Percentiles rank a stretch among this genome's conserved stretches.
Conservation (phyloP, 495 filamentous ascomycete genomes). For the Jackrogersella multiformis region DNA sequence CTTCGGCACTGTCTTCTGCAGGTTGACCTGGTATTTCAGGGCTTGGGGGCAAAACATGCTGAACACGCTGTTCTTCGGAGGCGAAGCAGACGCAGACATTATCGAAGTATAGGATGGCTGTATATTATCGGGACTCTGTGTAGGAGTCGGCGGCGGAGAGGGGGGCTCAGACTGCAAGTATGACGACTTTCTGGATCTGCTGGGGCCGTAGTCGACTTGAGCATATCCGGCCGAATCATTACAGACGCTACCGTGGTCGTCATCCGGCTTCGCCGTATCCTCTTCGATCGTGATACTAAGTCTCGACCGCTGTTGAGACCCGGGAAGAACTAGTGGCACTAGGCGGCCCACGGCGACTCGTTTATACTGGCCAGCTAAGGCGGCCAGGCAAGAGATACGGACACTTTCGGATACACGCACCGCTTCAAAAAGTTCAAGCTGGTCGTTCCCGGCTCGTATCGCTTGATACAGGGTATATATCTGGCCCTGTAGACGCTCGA, state of each 20-base stretch:
- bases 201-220: conserved; percentile 25
- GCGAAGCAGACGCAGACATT: conserved; percentile 21
- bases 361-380: conserved; percentile 50
- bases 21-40: conserved; percentile 50
- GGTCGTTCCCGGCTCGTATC: conserved; percentile 16
- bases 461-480: conserved; percentile 39
- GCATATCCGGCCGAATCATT: conserved; percentile 26
- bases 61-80: conserved; percentile 53
- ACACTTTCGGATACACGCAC: conserved; percentile 47
- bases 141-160: conserved; percentile 51
- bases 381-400: conserved; percentile 42
- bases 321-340: conserved; percentile 46
- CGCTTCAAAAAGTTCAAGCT: conserved; percentile 46
- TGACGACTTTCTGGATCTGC: conserved; percentile 23
- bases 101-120: conserved; percentile 31
- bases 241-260: conserved; percentile 7
- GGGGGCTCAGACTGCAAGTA: conserved; percentile 49
- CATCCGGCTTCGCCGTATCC: conserved; percentile 1
- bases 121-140: conserved; percentile 41
- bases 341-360: conserved; percentile 49
- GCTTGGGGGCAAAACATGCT: conserved; percentile 52
- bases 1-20: conserved; percentile 38
- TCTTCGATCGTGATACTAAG: conserved; percentile 16
- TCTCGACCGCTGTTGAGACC: conserved; percentile 33
- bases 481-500: conserved; percentile 41